A percentile compares a stretch with the other conserved stretches of the same genome.
Conservation (phyloP, 2,329 filamentous ascomycete species). For the Ustulina deusta region DNA sequence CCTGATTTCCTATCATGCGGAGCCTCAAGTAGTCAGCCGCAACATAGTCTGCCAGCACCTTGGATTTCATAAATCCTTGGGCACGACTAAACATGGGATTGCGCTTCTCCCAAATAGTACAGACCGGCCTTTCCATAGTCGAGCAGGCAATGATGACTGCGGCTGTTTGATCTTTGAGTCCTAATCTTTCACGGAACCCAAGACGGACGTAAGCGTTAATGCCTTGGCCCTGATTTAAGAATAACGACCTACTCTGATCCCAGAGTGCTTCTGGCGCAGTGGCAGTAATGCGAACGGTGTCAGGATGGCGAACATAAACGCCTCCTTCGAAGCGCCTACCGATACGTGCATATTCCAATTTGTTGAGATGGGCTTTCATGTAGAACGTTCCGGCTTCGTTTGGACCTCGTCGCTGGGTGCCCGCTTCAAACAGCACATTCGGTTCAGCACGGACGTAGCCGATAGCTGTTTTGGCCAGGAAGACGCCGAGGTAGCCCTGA, state of each 20-base stretch:
- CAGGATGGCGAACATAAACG: background rate
- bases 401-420: background rate
- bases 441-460: slow-evolving; percentile 6
- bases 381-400: background rate
- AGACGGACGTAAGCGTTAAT: slow-evolving; percentile 4
- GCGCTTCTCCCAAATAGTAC: background rate
- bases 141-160: background rate
- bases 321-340: background rate
- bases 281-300: background rate
- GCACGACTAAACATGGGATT: background rate
- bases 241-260: slow-evolving; percentile 4
- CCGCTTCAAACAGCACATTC: background rate
- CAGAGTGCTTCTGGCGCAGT: slow-evolving; percentile 3
- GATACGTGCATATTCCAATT: background rate
- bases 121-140: background rate
- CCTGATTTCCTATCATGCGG: background rate
- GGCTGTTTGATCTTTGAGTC: background rate
- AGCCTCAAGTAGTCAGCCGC: background rate
- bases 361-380: slow-evolving; percentile 5
- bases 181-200: background rate
- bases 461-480: background rate
- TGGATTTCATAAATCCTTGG: background rate
- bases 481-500: slow-evolving; percentile 9
- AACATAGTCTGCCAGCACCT: slow-evolving; percentile 4
- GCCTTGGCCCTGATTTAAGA: slow-evolving; percentile 8